Evolutionary conservation across 2,329 filamentous ascomycete genomes (phyloP).

Genomic region (Eutypa lata): DNA sequence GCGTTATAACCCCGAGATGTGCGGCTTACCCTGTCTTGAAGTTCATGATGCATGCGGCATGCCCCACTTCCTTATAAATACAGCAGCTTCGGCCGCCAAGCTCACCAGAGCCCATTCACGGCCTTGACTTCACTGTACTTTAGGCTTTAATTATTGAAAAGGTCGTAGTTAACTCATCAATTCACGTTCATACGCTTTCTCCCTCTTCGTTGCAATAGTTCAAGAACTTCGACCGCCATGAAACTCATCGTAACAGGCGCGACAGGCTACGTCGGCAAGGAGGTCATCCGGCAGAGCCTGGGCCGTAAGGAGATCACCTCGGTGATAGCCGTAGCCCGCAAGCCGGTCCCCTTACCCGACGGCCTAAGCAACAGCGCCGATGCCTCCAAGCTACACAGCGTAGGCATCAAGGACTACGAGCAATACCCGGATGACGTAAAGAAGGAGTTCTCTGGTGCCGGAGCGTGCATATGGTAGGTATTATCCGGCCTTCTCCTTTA

Average conservation of each 20-base stretch:
- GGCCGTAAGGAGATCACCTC: constrained; percentile 32
- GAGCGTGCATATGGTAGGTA: constrained; percentile 33
- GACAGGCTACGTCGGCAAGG: constrained; percentile 34
- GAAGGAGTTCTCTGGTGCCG: constrained; percentile 36
- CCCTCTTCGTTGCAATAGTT: too few species aligned
- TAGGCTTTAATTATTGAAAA: too few species aligned
- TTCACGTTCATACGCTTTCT: too few species aligned
- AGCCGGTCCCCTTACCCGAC: constrained; percentile 26
- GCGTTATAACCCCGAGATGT: too few species aligned
- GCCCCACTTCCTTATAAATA: too few species aligned
- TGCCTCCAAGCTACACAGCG: constrained; percentile 35
- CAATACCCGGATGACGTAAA: constrained; percentile 37
- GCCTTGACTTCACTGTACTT: too few species aligned
- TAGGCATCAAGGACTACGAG: constrained; percentile 37
- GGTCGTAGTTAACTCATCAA: too few species aligned
- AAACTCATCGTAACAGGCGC: constrained; percentile 14
- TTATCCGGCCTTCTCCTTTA: background rate
- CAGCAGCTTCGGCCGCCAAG: too few species aligned
- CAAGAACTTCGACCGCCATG: constrained; percentile 2
- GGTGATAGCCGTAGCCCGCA: constrained; percentile 39
- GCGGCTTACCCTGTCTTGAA: too few species aligned
- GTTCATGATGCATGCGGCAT: too few species aligned
- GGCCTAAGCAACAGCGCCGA: constrained; percentile 19
- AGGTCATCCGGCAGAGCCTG: constrained; percentile 41
- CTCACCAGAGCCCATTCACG: too few species aligned